Base-by-base conservation (phyloP, 208 protist genomes). In the Crithidia sp. region DNA sequence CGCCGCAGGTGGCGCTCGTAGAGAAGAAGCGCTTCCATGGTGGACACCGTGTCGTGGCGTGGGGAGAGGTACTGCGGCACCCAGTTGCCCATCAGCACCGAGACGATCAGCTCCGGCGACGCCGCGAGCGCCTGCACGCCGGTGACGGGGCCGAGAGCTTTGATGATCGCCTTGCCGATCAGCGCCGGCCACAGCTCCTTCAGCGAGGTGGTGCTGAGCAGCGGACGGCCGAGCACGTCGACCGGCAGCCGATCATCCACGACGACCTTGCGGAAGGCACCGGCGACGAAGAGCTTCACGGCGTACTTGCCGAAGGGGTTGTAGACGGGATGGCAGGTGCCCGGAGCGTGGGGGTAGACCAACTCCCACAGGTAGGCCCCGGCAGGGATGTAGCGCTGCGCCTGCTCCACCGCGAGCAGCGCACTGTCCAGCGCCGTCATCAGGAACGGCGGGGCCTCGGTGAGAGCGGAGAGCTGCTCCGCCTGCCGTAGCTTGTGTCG, bases 371-470 rank as follows among this genome's bases (percentile, higher is more conserved):
- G 70, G 71, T 97, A 97, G 45, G 83, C 43, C 8, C 89, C 90
- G 12, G 56, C 47, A 7, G 65, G 73, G 16, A 95, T 73, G 57
- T 82, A 62, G 10, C 76, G 68, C 79, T 96, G 86, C 55, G 74
- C 75, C 58, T 88, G 60, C 60, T 93, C 83, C 43, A 96, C 75
- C 37, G 83, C 85, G 16, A 86, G 60, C 39, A 97, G 58, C 12
- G 79, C 89, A 74, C 87, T 95, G 80, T 97, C 95, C 81, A 96
- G 96, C 28, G 91, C 89, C 58, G 85, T 82, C 94, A 97, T 97
- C 45, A 96, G 76, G 80, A 95, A 96, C n/a, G 89, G 89, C 65
- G 92, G 92, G 4, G 84, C 76, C 36, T 86, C 65, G 14, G 71
- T 53, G 8, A 96, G 77, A n/a, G 84, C 80, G 56, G 80, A 71